Evolutionary conservation across 2,329 filamentous ascomycete species (phyloP).

Genomic region (Fonsecaea nubica): DNA sequence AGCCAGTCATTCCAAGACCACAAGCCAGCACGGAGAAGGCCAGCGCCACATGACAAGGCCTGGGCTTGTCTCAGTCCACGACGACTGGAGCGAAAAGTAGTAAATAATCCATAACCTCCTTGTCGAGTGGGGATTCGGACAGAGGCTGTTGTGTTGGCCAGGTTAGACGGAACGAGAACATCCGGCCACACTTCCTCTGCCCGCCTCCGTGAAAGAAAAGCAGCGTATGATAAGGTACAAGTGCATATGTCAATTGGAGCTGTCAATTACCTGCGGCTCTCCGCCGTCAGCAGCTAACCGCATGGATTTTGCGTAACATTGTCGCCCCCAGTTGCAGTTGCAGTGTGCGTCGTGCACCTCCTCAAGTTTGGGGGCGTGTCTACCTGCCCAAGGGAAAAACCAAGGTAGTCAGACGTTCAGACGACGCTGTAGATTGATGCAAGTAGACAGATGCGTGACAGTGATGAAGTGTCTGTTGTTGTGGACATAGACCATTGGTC

Average conservation of each 20-base stretch:
- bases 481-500: not conserved
- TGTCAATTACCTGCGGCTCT: conserved; percentile 18
- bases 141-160: not conserved
- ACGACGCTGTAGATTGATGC: not conserved
- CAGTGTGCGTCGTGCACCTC: not conserved
- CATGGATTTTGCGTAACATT: conserved; percentile 7
- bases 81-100: not conserved
- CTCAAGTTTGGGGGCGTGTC: not conserved
- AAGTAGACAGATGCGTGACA: conserved; percentile 1
- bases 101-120: not conserved
- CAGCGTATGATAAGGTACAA: not conserved
- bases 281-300: conserved; percentile 18
- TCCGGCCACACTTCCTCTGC: not conserved
- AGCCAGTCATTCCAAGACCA: not conserved
- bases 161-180: not conserved
- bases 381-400: not conserved
- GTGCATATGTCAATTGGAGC: conserved; percentile 5
- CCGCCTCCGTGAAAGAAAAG: not conserved
- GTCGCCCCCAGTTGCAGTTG: not conserved
- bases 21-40: not conserved
- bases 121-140: not conserved
- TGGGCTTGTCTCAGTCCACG: conserved; percentile 1
- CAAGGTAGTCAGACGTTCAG: not conserved
- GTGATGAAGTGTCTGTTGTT: not conserved
- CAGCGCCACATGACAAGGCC: not conserved